These are phyloP conservation scores for Candida sp. DNA, from an alignment of 1,139 yeast species.

Conservation along the genomic window DNA sequence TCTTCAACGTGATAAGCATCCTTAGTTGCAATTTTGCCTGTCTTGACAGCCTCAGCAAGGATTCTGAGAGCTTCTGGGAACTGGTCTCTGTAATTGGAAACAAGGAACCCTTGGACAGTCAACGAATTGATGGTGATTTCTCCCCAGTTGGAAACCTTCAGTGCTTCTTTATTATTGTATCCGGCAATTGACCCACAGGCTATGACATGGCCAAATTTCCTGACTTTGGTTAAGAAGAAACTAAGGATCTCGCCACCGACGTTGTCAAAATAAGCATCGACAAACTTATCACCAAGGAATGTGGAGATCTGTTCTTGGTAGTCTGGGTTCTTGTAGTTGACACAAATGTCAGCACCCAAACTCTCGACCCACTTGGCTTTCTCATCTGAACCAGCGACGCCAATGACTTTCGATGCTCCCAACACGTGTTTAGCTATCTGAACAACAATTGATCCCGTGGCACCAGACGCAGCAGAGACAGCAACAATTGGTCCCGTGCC, in stretches of 20 bases:
- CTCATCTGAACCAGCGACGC: conserved; percentile 64
- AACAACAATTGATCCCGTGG: conserved; percentile 66
- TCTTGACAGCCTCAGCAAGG: conserved; percentile 35
- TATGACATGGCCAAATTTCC: conserved; percentile 47
- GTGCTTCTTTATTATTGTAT: conserved; percentile 48
- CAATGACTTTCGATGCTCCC: conserved; percentile 62
- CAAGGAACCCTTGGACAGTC: conserved; percentile 52
- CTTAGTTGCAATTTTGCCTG: conserved; percentile 43
- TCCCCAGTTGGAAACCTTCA: conserved; percentile 40
- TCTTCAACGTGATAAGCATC: conserved; percentile 19
- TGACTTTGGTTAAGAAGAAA: conserved; percentile 43
- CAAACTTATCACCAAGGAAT: conserved; percentile 45
- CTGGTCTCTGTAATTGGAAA: conserved; percentile 36
- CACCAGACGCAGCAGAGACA: conserved; percentile 73
- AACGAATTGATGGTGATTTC: conserved; percentile 51
- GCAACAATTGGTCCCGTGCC: conserved; percentile 44
- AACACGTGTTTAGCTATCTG: conserved; percentile 60
- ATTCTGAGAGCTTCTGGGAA: conserved; percentile 39
- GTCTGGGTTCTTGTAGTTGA: conserved; percentile 56
- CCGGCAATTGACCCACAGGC: conserved; percentile 70
- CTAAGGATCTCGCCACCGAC: conserved; percentile 70
- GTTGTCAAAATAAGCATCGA: conserved; percentile 58
- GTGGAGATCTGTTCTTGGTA: conserved; percentile 43
- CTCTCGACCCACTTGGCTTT: conserved; percentile 60
- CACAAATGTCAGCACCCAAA: conserved; percentile 56